Conservation (phyloP, 805 yeast species). For the Monosporozyma servazzii region DNA sequence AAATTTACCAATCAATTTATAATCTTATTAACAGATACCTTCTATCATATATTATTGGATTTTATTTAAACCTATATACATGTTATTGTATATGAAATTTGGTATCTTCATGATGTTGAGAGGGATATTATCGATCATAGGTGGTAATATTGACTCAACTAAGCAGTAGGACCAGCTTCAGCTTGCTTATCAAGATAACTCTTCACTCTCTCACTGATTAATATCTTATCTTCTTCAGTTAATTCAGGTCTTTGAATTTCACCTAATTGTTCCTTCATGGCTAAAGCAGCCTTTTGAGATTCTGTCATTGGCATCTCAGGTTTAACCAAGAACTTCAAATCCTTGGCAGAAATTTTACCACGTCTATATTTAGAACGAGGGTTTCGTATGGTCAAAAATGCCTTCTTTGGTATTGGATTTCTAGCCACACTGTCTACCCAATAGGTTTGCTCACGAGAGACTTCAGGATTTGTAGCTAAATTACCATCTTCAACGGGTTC, state of each 20-base stretch:
- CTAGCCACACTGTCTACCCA: slow-evolving; percentile 58
- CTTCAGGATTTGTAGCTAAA: slow-evolving; percentile 46
- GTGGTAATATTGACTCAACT: not conserved
- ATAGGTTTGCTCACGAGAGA: slow-evolving; percentile 63
- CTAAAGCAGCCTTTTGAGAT: slow-evolving; percentile 50
- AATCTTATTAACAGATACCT: not conserved
- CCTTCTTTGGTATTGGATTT: slow-evolving; percentile 61
- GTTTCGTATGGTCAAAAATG: slow-evolving; percentile 62
- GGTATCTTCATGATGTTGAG: not conserved
- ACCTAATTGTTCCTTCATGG: slow-evolving; percentile 42
- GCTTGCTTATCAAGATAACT: slow-evolving; percentile 25
- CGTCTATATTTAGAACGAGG: slow-evolving; percentile 61
- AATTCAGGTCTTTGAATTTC: slow-evolving; percentile 33
- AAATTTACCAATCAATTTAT: slow-evolving; percentile 10
- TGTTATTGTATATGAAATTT: not conserved
- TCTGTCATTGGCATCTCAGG: slow-evolving; percentile 73
- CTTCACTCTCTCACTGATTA: slow-evolving; percentile 36
- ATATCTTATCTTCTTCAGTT: slow-evolving; percentile 35
- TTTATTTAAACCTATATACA: not conserved
- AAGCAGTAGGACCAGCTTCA: slow-evolving; percentile 4
- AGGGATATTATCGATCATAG: not conserved
- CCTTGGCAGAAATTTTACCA: slow-evolving; percentile 52
- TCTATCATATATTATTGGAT: not conserved
- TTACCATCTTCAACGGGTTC: slow-evolving; percentile 44
- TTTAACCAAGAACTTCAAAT: slow-evolving; percentile 51